Conservation (phyloP, 345 rosid species). For the Excoecaria cochinchinensis region DNA sequence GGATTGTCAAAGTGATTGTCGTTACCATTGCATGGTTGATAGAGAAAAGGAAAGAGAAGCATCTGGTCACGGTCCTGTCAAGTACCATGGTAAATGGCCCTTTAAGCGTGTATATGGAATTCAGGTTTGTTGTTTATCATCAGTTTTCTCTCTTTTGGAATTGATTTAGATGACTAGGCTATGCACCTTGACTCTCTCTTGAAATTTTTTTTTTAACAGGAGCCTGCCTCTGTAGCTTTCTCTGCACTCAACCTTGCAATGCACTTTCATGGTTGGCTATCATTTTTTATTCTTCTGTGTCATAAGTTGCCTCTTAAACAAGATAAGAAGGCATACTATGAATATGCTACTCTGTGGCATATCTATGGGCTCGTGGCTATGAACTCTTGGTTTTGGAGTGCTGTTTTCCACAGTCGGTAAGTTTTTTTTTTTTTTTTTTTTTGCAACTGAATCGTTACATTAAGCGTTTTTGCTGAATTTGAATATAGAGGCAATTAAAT, state of each 20-base stretch:
- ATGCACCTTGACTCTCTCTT: no score
- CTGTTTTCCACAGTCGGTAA: slow-evolving; percentile 77
- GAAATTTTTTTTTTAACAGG: slow-evolving; percentile 40
- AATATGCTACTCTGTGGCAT: slow-evolving; percentile 70
- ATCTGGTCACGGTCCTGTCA: slow-evolving; percentile 63
- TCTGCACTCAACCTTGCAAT: slow-evolving; percentile 31
- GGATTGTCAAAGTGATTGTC: slow-evolving; percentile 72
- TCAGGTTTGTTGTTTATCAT: slow-evolving; percentile 41
- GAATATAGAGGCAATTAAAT: neutral
- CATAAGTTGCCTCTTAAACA: slow-evolving; percentile 69
- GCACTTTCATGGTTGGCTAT: no score
- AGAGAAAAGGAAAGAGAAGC: slow-evolving; percentile 68
- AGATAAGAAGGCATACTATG: slow-evolving; percentile 61
- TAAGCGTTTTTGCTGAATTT: no score
- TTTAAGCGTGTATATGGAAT: slow-evolving; percentile 71
- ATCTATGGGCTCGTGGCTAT: slow-evolving; percentile 65
- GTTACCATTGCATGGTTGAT: slow-evolving; percentile 72
- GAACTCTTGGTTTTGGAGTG: slow-evolving; percentile 88
- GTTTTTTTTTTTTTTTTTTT: slow-evolving; percentile 12
- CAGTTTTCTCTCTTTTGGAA: neutral
- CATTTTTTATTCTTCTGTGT: slow-evolving; percentile 56
- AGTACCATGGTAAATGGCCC: slow-evolving; percentile 91
- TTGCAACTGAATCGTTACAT: neutral
- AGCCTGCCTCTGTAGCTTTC: slow-evolving; percentile 77
- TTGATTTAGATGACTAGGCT: neutral